phyloP scores from a whole-genome alignment of 2,329 filamentous ascomycete genomes.

The Trichoderma guizhouense region DNA sequence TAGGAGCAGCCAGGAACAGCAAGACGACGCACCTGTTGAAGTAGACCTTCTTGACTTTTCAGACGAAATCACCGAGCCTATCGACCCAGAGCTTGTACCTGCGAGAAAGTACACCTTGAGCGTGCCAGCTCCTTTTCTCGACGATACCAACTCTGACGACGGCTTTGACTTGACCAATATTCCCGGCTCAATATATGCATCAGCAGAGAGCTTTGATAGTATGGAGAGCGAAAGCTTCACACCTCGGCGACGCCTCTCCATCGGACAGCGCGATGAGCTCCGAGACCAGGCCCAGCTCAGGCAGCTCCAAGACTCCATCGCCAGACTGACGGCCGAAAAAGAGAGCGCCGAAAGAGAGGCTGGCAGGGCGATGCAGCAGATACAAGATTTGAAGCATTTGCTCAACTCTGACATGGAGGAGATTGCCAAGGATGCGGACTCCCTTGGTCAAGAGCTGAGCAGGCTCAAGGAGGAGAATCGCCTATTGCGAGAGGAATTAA shows the following conservation, averaged over 20 bases:
- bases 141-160: slow-evolving; percentile 8
- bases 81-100: slow-evolving; percentile 3
- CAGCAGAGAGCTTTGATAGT: slow-evolving; percentile 2
- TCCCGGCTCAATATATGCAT: slow-evolving; percentile 11
- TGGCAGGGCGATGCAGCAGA: slow-evolving; percentile 25
- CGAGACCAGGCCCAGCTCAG: slow-evolving; percentile 11
- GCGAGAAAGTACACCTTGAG: slow-evolving; percentile 1
- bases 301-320: slow-evolving; percentile 21
- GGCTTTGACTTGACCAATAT: slow-evolving; percentile 9
- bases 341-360: slow-evolving; percentile 32
- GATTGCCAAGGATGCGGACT: slow-evolving; percentile 25
- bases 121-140: background rate
- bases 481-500: slow-evolving; percentile 30
- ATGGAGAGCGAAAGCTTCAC: slow-evolving; percentile 15
- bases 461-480: slow-evolving; percentile 29
- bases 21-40: background rate
- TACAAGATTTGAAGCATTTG: slow-evolving; percentile 26
- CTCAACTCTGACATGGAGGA: slow-evolving; percentile 26
- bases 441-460: slow-evolving; percentile 22
- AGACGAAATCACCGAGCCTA: slow-evolving; percentile 2
- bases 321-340: slow-evolving; percentile 25
- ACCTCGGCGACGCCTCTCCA: slow-evolving; percentile 8
- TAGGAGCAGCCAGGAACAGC: background rate
- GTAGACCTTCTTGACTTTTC: slow-evolving; percentile 16
- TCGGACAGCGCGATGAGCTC: background rate